Conservation (phyloP, 2,329 filamentous ascomycete species). For the Bipolaris zeicola region DNA sequence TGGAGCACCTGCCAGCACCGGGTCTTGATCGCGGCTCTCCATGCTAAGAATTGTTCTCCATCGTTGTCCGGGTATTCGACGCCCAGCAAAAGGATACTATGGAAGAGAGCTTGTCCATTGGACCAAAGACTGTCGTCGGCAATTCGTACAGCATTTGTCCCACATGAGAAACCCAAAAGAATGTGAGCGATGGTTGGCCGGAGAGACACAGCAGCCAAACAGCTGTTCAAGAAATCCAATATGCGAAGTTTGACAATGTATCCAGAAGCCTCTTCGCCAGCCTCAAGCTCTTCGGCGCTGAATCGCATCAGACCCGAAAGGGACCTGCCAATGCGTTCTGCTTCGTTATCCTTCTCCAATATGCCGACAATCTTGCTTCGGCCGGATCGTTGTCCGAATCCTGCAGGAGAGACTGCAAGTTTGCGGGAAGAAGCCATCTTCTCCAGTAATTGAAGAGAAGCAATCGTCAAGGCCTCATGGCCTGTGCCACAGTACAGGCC, state of each 20-base stretch:
- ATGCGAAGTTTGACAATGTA: constrained; percentile 85
- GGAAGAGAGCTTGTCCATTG: constrained; percentile 76
- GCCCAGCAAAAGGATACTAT: constrained; percentile 75
- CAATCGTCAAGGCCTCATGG: constrained; percentile 78
- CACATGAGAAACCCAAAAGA: constrained; percentile 84
- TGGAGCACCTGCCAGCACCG: constrained; percentile 67
- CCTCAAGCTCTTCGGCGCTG: constrained; percentile 72
- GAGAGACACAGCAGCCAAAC: constrained; percentile 73
- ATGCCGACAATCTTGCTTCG: constrained; percentile 86
- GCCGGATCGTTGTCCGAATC: constrained; percentile 65
- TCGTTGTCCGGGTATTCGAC: constrained; percentile 70
- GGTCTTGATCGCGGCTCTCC: constrained; percentile 52
- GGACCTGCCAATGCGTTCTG: constrained; percentile 77
- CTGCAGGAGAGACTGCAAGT: constrained; percentile 72
- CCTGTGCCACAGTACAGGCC: constrained; percentile 86
- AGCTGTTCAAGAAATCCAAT: constrained; percentile 82
- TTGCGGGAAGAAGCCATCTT: constrained; percentile 84
- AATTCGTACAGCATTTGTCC: constrained; percentile 71
- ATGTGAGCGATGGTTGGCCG: constrained; percentile 89
- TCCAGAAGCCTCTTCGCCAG: constrained; percentile 69
- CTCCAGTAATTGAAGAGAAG: constrained; percentile 80
- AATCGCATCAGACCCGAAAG: constrained; percentile 71
- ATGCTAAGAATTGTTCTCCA: constrained; percentile 48
- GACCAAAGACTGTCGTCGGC: constrained; percentile 73
- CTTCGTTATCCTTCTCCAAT: constrained; percentile 80